Base-by-base conservation (phyloP, 2,329 filamentous ascomycete species). In the Aureobasidium musti region DNA sequence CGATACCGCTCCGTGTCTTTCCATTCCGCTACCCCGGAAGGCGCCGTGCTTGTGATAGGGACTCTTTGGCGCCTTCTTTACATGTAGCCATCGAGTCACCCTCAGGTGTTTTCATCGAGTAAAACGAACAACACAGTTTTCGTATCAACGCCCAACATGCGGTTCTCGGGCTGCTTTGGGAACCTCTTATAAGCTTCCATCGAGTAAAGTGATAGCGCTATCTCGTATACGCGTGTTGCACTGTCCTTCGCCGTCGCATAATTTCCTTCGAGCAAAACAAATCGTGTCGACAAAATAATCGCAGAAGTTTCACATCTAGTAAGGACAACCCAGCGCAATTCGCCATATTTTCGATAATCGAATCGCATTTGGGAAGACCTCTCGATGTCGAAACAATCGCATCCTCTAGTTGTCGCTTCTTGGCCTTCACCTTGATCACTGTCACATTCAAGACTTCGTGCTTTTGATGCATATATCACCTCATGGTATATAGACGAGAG, bases 71-170 rank as follows among this genome's bases (percentile, higher is more conserved):
- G 50, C 21, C 54, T 43, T 43, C 54, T 59, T 59, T 59, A 59
- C 54, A 56, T 56, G 53, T 56, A 56, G 53, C 35, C 35, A 56
- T 56, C 53, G 53, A 56, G 53, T 56, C 53, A 56, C 53, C 26
- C 53, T 56, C 53, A 56, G 53, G 53, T 56, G 53, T 56, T 56
- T 3, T 5, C 35, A 56, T 56, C 30, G 50, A 54, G 50, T 54
- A 54, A 54, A 33, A 54, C 33, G 50, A 52, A 52, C 17, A 52
- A 52, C 17, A 33, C 49, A 8, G 30, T 17, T 52, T 52, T 11
- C 49, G 2, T 52, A 52, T 52, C 53, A 19, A 19, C 23, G 14
- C 23, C 23, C 14, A 28, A 6, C 35, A 19, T 28, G 35, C 5
- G 37, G 13, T 17, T 23, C 26, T 17, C 17, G 35, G 23, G 21